phyloP scores from a whole-genome alignment of 2,329 filamentous ascomycete species.

The Lizonia empirigonia region DNA sequence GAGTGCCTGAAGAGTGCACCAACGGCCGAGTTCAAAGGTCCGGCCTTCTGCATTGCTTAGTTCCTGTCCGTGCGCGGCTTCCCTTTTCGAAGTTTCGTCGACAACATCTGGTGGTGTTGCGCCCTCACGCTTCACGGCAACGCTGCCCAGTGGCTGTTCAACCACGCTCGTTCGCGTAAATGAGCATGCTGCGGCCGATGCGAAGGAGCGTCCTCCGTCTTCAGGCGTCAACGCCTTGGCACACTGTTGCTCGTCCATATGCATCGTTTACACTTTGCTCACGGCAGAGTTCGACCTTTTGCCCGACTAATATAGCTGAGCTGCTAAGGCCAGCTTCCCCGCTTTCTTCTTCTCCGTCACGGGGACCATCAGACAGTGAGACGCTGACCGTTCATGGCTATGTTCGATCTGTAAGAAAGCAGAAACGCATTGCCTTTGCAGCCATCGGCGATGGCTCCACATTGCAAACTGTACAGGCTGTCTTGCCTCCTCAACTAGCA shows the following conservation, averaged over 20 bases:
- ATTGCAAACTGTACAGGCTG: slow-evolving; percentile 76
- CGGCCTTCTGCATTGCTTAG: background rate
- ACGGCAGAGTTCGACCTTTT: slow-evolving; percentile 40
- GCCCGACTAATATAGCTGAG: slow-evolving; percentile 46
- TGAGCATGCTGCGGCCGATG: slow-evolving; percentile 34
- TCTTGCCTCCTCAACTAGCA: slow-evolving; percentile 73
- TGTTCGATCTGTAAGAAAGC: slow-evolving; percentile 82
- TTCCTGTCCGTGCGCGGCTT: slow-evolving; percentile 10
- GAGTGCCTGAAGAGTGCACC: slow-evolving; percentile 8
- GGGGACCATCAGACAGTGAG: slow-evolving; percentile 50
- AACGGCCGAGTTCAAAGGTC: slow-evolving; percentile 4
- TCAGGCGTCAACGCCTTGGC: slow-evolving; percentile 22
- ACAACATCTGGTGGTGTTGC: slow-evolving; percentile 21
- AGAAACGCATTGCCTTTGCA: slow-evolving; percentile 83
- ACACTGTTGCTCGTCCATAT: slow-evolving; percentile 22
- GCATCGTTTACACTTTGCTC: slow-evolving; percentile 25
- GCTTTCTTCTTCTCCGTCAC: slow-evolving; percentile 47
- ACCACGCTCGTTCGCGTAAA: slow-evolving; percentile 31
- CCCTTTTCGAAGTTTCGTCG: slow-evolving; percentile 23
- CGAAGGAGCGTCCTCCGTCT: slow-evolving; percentile 31
- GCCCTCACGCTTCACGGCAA: slow-evolving; percentile 21
- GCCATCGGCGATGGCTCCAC: slow-evolving; percentile 88
- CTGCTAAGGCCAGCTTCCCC: slow-evolving; percentile 61
- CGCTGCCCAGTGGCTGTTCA: slow-evolving; percentile 25
- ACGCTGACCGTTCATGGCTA: slow-evolving; percentile 69